phyloP scores from a whole-genome alignment of 352 stramenopile genomes.

The Phytopythium montanum region DNA sequence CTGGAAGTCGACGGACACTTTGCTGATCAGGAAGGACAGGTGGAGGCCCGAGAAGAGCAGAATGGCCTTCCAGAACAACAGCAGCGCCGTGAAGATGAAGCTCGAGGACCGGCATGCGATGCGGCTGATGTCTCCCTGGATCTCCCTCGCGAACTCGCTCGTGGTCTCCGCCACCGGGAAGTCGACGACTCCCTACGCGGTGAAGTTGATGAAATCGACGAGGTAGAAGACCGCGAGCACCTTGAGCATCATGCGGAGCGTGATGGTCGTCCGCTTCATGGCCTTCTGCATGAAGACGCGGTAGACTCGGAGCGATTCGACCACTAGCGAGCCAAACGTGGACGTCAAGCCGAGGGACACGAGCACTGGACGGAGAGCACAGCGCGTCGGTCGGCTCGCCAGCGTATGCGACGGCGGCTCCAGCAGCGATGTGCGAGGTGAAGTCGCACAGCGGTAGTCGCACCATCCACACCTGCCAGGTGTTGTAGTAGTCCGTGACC shows the following conservation, averaged over 20 bases:
- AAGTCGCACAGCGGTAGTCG: constrained; percentile 31
- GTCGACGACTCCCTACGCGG: constrained; percentile 28
- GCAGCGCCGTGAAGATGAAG: constrained; percentile 46
- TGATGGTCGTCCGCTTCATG: constrained; percentile 42
- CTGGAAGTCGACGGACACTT: constrained; percentile 64
- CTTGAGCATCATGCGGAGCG: constrained; percentile 32
- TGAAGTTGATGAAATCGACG: constrained; percentile 33
- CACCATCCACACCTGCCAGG: constrained; percentile 43
- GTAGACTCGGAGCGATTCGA: constrained; percentile 56
- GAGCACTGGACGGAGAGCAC: constrained; percentile 26
- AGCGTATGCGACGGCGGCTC: constrained; percentile 25
- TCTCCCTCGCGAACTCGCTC: constrained; percentile 13
- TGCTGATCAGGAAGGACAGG: constrained; percentile 55
- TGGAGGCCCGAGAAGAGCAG: constrained; percentile 39
- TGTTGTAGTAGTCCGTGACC: constrained; percentile 44
- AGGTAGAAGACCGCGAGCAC: constrained; percentile 30
- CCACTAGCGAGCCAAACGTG: constrained; percentile 38
- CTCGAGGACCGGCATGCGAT: constrained; percentile 30
- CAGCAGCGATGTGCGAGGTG: constrained; percentile 24
- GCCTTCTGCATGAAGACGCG: constrained; percentile 40
- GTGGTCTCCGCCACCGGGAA: constrained; percentile 21
- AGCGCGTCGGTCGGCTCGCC: constrained; percentile 22
- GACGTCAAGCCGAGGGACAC: constrained; percentile 38
- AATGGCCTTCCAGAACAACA: constrained; percentile 61
- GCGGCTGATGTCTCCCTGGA: constrained; percentile 22